Percentiles rank a stretch among this genome's conserved stretches.
These are phyloP conservation scores for Oryza nivara DNA, from an alignment of 176 grass and related monocot species.

Conservation along the genomic window DNA sequence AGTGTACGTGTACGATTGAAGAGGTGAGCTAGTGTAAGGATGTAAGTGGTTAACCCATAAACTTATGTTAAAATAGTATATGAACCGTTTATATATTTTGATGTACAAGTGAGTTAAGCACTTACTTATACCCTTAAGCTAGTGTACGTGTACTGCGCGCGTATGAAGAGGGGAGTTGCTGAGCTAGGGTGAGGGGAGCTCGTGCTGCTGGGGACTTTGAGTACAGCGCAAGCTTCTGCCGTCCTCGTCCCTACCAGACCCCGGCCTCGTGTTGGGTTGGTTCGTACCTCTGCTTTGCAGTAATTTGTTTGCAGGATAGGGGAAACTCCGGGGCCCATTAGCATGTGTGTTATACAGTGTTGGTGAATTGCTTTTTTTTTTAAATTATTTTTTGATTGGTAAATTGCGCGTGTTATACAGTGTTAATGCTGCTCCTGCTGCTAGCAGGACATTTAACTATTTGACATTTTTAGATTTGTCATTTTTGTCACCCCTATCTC, in stretches of 20 bases:
- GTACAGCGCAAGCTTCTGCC: slow-evolving; percentile 38
- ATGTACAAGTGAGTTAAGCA: too few relatives aligned
- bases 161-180: not conserved
- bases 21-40: too few relatives aligned
- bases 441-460: not conserved
- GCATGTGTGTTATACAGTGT: not conserved
- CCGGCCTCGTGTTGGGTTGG: slow-evolving; percentile 3
- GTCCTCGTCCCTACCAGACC: not conserved
- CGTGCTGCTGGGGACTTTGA: slow-evolving; percentile 32
- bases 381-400: too few relatives aligned
- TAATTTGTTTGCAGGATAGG: not conserved
- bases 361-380: too few relatives aligned
- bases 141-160: not conserved
- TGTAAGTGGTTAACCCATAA: too few relatives aligned
- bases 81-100: too few relatives aligned
- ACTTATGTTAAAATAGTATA: too few relatives aligned
- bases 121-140: too few relatives aligned
- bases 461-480: too few relatives aligned
- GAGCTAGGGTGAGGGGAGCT: not conserved
- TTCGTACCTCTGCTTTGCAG: not conserved
- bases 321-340: not conserved
- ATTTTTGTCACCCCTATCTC: too few relatives aligned
- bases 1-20: not conserved
- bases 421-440: not conserved
- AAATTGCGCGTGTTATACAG: not conserved